These are phyloP conservation scores for Seiridium cupressi DNA, from an alignment of 2,329 filamentous ascomycete genomes.

Conservation along the genomic window DNA sequence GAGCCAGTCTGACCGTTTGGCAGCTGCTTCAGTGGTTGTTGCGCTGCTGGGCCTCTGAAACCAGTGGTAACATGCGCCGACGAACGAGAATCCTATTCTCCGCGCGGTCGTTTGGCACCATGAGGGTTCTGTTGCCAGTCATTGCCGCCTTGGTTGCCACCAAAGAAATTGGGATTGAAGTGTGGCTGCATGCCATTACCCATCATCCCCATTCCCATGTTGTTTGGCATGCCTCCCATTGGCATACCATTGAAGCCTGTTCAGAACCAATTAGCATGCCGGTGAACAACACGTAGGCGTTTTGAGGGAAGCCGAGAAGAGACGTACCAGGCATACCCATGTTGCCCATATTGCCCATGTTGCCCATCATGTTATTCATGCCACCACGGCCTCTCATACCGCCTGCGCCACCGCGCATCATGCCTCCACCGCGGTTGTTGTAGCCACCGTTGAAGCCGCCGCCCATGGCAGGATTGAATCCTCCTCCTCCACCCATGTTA, in stretches of 20 bases:
- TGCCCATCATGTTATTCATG: slow-evolving; percentile 30
- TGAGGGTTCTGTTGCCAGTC: slow-evolving; percentile 32
- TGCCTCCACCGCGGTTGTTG: slow-evolving; percentile 26
- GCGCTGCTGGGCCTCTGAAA: background rate
- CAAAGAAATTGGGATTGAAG: slow-evolving; percentile 32
- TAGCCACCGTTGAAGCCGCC: slow-evolving; percentile 26
- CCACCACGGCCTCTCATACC: slow-evolving; percentile 27
- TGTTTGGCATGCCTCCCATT: slow-evolving; percentile 13
- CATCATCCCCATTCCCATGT: slow-evolving; percentile 16
- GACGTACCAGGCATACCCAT: slow-evolving; percentile 8
- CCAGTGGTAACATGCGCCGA: background rate
- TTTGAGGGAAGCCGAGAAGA: background rate
- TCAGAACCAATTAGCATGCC: background rate
- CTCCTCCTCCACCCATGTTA: slow-evolving; percentile 23
- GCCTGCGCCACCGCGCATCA: slow-evolving; percentile 29
- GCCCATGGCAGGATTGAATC: slow-evolving; percentile 29
- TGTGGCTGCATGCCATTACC: slow-evolving; percentile 23
- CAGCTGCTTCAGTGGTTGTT: background rate
- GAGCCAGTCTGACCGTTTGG: background rate
- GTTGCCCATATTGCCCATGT: slow-evolving; percentile 16
- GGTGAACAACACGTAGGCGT: background rate
- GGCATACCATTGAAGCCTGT: background rate
- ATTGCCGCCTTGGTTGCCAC: slow-evolving; percentile 26
- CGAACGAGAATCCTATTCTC: slow-evolving; percentile 18
- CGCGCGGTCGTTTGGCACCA: slow-evolving; percentile 30